Percentiles rank a stretch among this genome's conserved stretches.
Conservation (phyloP, 345 rosid species). For the Firmiana major region DNA sequence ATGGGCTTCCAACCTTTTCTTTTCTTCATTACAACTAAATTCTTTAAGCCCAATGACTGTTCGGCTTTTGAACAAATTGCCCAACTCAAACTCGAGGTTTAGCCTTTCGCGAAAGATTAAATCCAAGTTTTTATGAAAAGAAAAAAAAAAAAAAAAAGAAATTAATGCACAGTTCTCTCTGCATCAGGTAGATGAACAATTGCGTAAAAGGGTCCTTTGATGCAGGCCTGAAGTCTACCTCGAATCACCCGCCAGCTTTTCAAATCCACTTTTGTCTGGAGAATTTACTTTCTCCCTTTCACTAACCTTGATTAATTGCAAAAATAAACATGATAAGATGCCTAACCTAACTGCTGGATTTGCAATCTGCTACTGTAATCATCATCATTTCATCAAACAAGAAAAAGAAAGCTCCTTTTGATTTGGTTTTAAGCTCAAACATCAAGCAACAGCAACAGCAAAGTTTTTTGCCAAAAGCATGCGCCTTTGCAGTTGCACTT, state of each 20-base stretch:
- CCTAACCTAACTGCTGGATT: slow-evolving; percentile 11
- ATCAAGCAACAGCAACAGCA: not conserved
- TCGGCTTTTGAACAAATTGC: no score
- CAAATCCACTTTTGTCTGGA: not conserved
- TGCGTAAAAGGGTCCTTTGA: not conserved
- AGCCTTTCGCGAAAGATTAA: no score
- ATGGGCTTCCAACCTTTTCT: not conserved
- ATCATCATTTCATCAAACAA: not conserved
- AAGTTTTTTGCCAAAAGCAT: not conserved
- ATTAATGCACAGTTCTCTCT: no score
- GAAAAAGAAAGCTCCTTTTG: not conserved
- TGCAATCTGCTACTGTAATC: not conserved
- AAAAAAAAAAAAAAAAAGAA: no score
- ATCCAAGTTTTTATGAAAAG: no score
- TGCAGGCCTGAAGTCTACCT: not conserved
- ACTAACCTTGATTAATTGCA: slow-evolving; percentile 6
- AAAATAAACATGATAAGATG: slow-evolving; percentile 8
- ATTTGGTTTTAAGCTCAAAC: slow-evolving; percentile 9
- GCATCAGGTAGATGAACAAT: no score
- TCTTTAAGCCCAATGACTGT: no score
- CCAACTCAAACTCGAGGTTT: no score
- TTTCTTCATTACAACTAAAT: no score
- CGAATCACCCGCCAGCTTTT: slow-evolving; percentile 13
- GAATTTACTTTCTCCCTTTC: not conserved
- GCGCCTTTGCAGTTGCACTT: not conserved